Evolutionary conservation across 1,284 basidiomycete species (phyloP).

Genomic region (Leccinum holopus): DNA sequence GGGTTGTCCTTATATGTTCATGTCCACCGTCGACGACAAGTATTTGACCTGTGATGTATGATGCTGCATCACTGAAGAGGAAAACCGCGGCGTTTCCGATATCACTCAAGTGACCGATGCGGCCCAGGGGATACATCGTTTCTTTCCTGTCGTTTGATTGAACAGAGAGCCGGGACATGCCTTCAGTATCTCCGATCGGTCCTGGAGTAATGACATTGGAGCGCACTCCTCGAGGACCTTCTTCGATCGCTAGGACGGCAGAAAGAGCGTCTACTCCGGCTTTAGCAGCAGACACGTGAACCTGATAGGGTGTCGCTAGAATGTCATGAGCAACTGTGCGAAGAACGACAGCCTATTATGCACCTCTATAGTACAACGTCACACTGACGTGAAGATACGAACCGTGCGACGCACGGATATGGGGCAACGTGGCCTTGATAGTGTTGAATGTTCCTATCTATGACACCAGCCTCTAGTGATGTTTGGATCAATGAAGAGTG

Average conservation of each 20-base stretch:
- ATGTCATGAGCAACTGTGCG: constrained; percentile 4
- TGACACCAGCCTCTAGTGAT: background rate
- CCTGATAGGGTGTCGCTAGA: constrained; percentile 83
- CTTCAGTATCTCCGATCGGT: constrained; percentile 84
- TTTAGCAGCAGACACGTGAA: constrained; percentile 93
- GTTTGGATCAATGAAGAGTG: background rate
- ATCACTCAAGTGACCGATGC: constrained; percentile 69
- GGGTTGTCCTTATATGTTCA: constrained; percentile 51
- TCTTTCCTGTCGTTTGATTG: background rate
- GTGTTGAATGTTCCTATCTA: constrained; percentile 93
- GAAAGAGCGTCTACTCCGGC: constrained; percentile 90
- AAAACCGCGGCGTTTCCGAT: constrained; percentile 82
- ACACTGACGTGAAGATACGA: constrained; percentile 92
- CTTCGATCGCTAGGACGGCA: constrained; percentile 85
- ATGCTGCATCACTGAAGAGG: constrained; percentile 87
- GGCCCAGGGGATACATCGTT: constrained; percentile 54
- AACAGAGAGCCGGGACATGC: constrained; percentile 59
- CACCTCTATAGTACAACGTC: constrained; percentile 85
- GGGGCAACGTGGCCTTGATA: constrained; percentile 83
- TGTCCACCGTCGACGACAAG: constrained; percentile 68
- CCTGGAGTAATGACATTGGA: constrained; percentile 92
- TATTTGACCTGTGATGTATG: constrained; percentile 76
- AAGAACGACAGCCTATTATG: constrained; percentile 14
- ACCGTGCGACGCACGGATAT: constrained; percentile 72
- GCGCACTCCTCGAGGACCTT: constrained; percentile 92